Conservation (phyloP, 2,329 filamentous ascomycete genomes). For the Dactylellina cionopaga region DNA sequence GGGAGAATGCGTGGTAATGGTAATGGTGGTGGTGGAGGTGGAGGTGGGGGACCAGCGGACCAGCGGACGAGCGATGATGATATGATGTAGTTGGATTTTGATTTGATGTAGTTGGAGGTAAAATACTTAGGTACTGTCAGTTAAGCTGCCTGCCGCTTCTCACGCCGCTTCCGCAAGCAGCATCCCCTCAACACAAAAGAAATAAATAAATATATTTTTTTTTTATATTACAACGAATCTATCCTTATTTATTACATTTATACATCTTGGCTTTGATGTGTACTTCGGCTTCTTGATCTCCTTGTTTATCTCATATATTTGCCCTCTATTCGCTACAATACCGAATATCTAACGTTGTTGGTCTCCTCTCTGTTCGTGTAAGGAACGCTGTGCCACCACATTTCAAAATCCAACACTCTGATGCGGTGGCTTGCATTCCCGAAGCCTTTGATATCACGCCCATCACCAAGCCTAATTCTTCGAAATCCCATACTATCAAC, state of each 20-base stretch:
- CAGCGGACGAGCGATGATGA: too few species aligned
- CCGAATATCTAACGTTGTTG: too few species aligned
- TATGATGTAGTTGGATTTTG: slow-evolving; percentile 32
- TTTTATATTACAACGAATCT: too few species aligned
- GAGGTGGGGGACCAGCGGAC: too few species aligned
- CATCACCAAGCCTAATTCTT: background rate
- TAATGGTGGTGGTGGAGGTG: slow-evolving; percentile 18
- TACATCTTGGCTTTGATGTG: too few species aligned
- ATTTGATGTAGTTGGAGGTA: slow-evolving; percentile 28
- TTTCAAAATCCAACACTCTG: slow-evolving; percentile 11
- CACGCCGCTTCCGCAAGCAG: background rate
- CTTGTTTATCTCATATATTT: too few species aligned
- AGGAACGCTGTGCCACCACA: background rate
- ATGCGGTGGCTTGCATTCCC: background rate
- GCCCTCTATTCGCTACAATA: too few species aligned
- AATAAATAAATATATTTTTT: too few species aligned
- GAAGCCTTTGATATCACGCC: background rate
- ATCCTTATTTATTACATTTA: too few species aligned
- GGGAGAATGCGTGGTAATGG: slow-evolving; percentile 8
- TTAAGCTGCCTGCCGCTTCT: background rate
- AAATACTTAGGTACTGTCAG: slow-evolving; percentile 8
- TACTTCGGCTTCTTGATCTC: too few species aligned
- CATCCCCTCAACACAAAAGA: background rate
- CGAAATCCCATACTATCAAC: background rate
- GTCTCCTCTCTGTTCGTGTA: too few species aligned